phyloP scores from a whole-genome alignment of 495 filamentous ascomycete species.

The Trichocladium antarcticum region DNA sequence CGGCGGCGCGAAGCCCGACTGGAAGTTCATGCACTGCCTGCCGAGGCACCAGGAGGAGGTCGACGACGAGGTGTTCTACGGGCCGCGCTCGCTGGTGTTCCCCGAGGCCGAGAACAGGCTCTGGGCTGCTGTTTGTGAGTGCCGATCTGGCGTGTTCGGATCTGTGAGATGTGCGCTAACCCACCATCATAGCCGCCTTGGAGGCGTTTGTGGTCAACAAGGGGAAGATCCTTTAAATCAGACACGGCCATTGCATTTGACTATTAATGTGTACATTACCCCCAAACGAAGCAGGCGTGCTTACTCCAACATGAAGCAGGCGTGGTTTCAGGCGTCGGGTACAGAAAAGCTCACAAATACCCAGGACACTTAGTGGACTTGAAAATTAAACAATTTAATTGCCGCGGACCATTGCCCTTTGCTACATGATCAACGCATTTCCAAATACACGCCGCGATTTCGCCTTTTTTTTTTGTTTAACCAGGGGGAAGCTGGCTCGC shows the following conservation, averaged over 20 bases:
- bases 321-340: slow-evolving; percentile 11
- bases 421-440: slow-evolving; percentile 7
- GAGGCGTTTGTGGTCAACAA: slow-evolving; percentile 88
- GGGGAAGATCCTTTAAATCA: slow-evolving; percentile 45
- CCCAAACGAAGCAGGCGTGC: too few species aligned
- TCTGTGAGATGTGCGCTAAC: slow-evolving; percentile 8
- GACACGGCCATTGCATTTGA: slow-evolving; percentile 4
- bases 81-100: slow-evolving; percentile 71
- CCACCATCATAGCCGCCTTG: slow-evolving; percentile 46
- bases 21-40: slow-evolving; percentile 98
- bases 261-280: too few species aligned
- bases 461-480: slow-evolving; percentile 49
- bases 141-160: background rate
- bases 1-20: slow-evolving; percentile 76
- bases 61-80: slow-evolving; percentile 86
- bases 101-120: slow-evolving; percentile 87
- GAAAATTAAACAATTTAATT: slow-evolving; percentile 4
- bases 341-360: slow-evolving; percentile 6
- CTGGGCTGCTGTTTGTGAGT: slow-evolving; percentile 70
- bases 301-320: slow-evolving; percentile 8
- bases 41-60: slow-evolving; percentile 94
- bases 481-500: slow-evolving; percentile 86
- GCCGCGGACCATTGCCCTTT: background rate
- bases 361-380: background rate
- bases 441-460: background rate